phyloP scores from a whole-genome alignment of 1,139 yeast species.

The Yamadazyma taylorii region DNA sequence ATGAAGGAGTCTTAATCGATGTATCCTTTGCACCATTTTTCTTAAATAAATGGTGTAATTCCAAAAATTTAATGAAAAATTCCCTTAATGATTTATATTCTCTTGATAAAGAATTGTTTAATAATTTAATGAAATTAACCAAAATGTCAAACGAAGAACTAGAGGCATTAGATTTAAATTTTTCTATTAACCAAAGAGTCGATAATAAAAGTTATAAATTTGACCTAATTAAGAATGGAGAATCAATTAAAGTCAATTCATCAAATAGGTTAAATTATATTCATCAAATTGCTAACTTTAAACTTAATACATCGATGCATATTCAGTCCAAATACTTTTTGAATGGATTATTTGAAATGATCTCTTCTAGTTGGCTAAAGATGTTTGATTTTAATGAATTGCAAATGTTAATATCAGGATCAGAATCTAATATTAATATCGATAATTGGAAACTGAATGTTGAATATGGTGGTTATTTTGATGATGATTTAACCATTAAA shows the following conservation, averaged over 20 bases:
- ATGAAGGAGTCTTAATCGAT: conserved; percentile 79
- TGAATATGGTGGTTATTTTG: conserved; percentile 65
- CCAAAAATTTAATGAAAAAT: conserved; percentile 37
- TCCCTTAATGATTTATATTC: conserved; percentile 78
- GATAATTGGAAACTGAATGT: conserved; percentile 65
- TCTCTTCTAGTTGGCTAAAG: conserved; percentile 72
- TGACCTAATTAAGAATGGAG: conserved; percentile 59
- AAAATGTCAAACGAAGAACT: conserved; percentile 59
- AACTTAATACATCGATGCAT: conserved; percentile 62
- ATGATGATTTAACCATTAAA: conserved; percentile 54
- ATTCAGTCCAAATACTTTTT: conserved; percentile 65
- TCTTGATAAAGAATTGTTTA: conserved; percentile 68
- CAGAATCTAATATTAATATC: conserved; percentile 64
- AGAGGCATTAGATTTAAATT: conserved; percentile 58
- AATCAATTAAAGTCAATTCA: conserved; percentile 57
- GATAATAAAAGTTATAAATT: conserved; percentile 41
- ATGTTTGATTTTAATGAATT: conserved; percentile 85
- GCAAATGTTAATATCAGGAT: conserved; percentile 86
- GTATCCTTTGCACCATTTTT: conserved; percentile 87
- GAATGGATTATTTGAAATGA: conserved; percentile 67
- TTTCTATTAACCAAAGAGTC: conserved; percentile 55
- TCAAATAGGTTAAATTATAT: conserved; percentile 71
- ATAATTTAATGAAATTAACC: conserved; percentile 62
- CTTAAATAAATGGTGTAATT: conserved; percentile 64
- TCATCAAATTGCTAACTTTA: conserved; percentile 76